Base-by-base conservation (phyloP, 352 stramenopile genomes). In the Aphanomyces invadans region DNA sequence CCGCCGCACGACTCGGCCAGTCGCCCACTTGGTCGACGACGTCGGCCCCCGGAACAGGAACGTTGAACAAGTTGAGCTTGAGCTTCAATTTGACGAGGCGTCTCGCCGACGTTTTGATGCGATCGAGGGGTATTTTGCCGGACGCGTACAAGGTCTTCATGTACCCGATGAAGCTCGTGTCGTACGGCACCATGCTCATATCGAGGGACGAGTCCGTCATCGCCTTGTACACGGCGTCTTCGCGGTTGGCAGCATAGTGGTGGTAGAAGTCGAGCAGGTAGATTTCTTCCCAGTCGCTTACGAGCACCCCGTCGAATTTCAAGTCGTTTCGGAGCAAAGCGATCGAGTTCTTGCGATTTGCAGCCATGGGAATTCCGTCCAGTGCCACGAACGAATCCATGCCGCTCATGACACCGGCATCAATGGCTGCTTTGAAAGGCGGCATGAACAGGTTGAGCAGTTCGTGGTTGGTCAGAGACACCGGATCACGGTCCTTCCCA, bases 321-420 rank as follows among this genome's bases (percentile, higher is more conserved):
- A 98, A 80, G 62, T 96, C 76, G 19, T 83, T 71, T n/a, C 92
- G 80, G 26, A 98, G 65, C 25, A 98, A 62, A 46, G 89, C 78
- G 21, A 77, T 69, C 26, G 96, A 65, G 48, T 91, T 84, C 49
- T 86, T 44, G 3, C 57, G 56, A 54, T 90, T 97, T n/a, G 79
- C 76, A 4, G 96, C 83, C 12, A 97, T 88, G 0, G 93, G 93
- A 19, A 97, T 77, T 4, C 89, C 89, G 60, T 96, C 96, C 46
- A 97, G 63, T 59, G 93, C 92, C 53, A 89, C 90, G 76, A 98
- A 98, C 54, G 71, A 94, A 71, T 97, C 91, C 94, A 98, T 98
- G 1, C 89, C 82, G 0, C 89, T 91, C 66, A 94, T 78, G 2
- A 81, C 80, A 2, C 84, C 86, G 5, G 94, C 83, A 28, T 86